Evolutionary conservation across 2,329 filamentous ascomycete species (phyloP).

Genomic region (Microdochium paspali): DNA sequence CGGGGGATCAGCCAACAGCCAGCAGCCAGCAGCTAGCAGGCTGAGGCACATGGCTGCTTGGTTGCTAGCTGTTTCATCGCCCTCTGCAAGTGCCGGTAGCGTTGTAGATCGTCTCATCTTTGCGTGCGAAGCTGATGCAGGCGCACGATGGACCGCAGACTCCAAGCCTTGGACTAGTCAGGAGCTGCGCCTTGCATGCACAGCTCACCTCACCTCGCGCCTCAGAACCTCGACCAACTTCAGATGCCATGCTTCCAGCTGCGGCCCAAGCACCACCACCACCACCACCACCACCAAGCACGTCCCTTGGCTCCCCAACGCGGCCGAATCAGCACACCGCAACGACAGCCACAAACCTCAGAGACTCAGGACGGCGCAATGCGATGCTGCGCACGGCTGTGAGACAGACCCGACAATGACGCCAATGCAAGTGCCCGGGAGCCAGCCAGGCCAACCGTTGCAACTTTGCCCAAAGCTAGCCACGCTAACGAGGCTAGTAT

Average conservation of each 20-base stretch:
- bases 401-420: neutral
- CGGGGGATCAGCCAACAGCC: neutral
- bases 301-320: too few relatives aligned
- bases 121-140: neutral
- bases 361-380: neutral
- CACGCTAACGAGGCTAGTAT: neutral
- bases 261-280: too few relatives aligned
- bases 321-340: too few relatives aligned
- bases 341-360: too few relatives aligned
- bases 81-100: neutral
- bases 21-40: too few relatives aligned
- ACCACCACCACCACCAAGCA: too few relatives aligned
- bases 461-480: neutral
- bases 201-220: too few relatives aligned
- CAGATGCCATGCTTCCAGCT: too few relatives aligned
- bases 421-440: neutral
- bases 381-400: neutral
- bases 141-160: too few relatives aligned
- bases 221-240: too few relatives aligned
- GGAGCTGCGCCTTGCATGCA: too few relatives aligned
- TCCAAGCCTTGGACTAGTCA: too few relatives aligned
- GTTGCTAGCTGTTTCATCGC: neutral
- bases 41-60: neutral
- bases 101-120: neutral
- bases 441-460: neutral